Conservation (phyloP, 108 stramenopile species). For the Hondaea fermentalgiana region DNA sequence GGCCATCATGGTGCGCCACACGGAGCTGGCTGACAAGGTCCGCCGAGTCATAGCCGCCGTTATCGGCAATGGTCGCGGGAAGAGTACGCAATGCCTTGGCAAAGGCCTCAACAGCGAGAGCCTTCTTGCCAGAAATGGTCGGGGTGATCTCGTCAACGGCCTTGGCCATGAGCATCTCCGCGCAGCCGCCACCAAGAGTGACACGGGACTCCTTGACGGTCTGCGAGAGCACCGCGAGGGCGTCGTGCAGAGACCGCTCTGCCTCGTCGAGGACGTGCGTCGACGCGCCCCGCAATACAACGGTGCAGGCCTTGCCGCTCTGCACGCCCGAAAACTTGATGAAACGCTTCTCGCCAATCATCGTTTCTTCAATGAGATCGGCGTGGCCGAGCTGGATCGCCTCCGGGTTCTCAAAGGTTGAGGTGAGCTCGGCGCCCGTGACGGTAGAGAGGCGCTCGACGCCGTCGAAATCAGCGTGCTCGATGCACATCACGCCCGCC, state of each 20-base stretch:
- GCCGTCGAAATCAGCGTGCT: constrained; percentile 99
- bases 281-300: constrained; percentile 91
- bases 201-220: constrained; percentile 88
- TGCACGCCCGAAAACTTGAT: constrained; percentile 85
- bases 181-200: constrained; percentile 92
- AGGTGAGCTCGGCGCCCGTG: constrained; percentile 88
- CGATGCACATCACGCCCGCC: constrained; percentile 90
- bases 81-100: constrained; percentile 84
- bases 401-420: constrained; percentile 96
- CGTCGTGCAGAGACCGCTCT: constrained; percentile 92
- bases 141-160: constrained; percentile 80
- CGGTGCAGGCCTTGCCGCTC: constrained; percentile 88
- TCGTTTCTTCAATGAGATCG: constrained; percentile 63
- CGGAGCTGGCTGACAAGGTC: constrained; percentile 88
- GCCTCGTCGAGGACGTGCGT: constrained; percentile 92
- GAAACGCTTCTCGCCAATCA: constrained; percentile 97
- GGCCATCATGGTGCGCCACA: constrained; percentile 78
- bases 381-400: constrained; percentile 83
- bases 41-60: constrained; percentile 96
- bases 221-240: constrained; percentile 82
- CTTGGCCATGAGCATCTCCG: constrained; percentile 68
- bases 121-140: constrained; percentile 86
- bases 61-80: constrained; percentile 96
- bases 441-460: constrained; percentile 92
- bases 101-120: constrained; percentile 95